Percentiles rank a stretch among this genome's conserved stretches.
These are phyloP conservation scores for Davidsoniella australis DNA, from an alignment of 2,329 filamentous ascomycete genomes.

Conservation along the genomic window DNA sequence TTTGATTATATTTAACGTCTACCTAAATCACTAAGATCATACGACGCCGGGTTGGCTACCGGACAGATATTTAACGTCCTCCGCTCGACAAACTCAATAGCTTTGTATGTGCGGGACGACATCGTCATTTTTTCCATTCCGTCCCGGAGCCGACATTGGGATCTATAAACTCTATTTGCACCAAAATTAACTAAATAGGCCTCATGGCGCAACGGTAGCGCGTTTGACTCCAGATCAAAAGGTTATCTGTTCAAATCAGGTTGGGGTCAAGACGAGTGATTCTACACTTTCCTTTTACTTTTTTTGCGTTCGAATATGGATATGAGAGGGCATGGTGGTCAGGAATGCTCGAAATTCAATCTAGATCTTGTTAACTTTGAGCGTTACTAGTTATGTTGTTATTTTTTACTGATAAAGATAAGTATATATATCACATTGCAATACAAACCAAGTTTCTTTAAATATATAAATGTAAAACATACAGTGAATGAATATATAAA, in stretches of 20 bases:
- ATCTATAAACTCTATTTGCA: neutral
- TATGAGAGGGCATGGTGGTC: neutral
- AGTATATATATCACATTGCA: neutral
- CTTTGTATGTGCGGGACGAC: too few species aligned
- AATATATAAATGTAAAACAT: neutral
- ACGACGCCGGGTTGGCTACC: too few species aligned
- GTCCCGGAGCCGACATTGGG: too few species aligned
- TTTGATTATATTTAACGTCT: too few species aligned
- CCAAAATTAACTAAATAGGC: neutral
- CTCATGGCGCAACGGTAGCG: conserved; percentile 11
- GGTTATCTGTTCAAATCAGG: conserved; percentile 8
- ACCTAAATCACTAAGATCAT: too few species aligned
- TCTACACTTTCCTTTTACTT: neutral
- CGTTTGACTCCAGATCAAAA: conserved; percentile 7
- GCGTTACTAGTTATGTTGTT: neutral
- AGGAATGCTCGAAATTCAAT: neutral
- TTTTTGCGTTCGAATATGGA: neutral
- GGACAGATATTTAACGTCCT: too few species aligned
- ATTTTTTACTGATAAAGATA: neutral
- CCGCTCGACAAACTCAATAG: too few species aligned
- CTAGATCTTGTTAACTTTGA: neutral
- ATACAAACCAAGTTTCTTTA: neutral
- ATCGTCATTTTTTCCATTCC: neutral
- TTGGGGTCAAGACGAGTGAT: conserved; percentile 5
- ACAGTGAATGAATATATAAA: too few species aligned